Evolutionary conservation across 495 filamentous ascomycete species (phyloP).

Genomic region (Baudoinia panamericana): DNA sequence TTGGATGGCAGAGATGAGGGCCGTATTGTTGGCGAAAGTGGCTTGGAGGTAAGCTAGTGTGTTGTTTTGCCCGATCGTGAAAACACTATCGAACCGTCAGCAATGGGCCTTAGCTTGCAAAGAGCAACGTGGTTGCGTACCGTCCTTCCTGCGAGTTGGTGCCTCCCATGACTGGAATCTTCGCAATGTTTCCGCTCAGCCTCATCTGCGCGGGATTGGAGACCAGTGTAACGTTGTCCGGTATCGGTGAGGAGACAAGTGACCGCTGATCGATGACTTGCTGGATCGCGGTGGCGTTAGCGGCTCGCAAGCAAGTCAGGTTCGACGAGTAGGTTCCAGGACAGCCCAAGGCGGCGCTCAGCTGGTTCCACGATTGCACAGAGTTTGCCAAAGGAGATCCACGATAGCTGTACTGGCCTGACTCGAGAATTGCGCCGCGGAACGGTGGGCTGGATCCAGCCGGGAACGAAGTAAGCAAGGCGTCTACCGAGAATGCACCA

Average conservation of each 20-base stretch:
- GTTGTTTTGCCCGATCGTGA: slow-evolving; percentile 14
- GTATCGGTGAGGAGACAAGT: slow-evolving; percentile 14
- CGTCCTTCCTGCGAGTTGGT: slow-evolving; percentile 25
- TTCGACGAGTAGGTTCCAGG: slow-evolving; percentile 4
- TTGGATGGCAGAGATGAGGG: slow-evolving; percentile 6
- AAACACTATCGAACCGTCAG: slow-evolving; percentile 5
- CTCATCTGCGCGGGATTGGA: slow-evolving; percentile 12
- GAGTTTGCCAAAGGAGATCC: background rate
- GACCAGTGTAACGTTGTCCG: slow-evolving; percentile 24
- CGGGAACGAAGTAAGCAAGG: slow-evolving; percentile 18
- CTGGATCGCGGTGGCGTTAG: slow-evolving; percentile 15
- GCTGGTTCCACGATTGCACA: slow-evolving; percentile 9
- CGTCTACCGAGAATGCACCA: slow-evolving; percentile 15
- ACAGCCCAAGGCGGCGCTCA: slow-evolving; percentile 19
- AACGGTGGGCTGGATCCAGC: slow-evolving; percentile 17
- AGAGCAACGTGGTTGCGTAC: background rate
- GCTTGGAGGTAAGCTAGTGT: slow-evolving; percentile 11
- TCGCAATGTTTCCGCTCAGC: slow-evolving; percentile 17
- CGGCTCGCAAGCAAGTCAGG: slow-evolving; percentile 19
- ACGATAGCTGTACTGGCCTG: slow-evolving; percentile 16
- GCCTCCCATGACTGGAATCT: slow-evolving; percentile 22
- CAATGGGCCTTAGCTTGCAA: background rate
- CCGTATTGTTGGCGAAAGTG: slow-evolving; percentile 3
- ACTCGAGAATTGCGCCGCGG: slow-evolving; percentile 22
- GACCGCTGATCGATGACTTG: slow-evolving; percentile 18